A percentile compares a stretch with the other conserved stretches of the same genome.
Conservation (phyloP, 2,329 filamentous ascomycete species). For the Aspergillus persii region DNA sequence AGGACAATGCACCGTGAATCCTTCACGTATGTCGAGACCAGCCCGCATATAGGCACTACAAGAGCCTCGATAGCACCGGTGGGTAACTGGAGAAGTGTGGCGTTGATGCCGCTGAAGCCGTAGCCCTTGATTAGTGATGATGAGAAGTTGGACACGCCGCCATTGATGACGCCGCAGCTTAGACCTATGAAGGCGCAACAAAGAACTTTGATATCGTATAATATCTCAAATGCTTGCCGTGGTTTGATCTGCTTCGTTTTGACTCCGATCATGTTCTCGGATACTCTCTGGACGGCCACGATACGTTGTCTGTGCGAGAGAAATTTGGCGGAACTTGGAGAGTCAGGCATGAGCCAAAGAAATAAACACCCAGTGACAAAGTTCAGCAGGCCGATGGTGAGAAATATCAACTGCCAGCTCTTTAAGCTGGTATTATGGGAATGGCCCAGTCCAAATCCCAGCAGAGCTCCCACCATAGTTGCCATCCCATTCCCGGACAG, state of each 20-base stretch:
- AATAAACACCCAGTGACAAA: slow-evolving; percentile 42
- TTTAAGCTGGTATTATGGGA: slow-evolving; percentile 24
- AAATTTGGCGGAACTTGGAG: slow-evolving; percentile 39
- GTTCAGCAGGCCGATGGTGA: slow-evolving; percentile 45
- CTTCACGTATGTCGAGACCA: slow-evolving; percentile 44
- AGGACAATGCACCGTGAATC: slow-evolving; percentile 38
- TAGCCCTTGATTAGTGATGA: slow-evolving; percentile 48
- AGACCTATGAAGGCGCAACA: slow-evolving; percentile 43
- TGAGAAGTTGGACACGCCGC: slow-evolving; percentile 50
- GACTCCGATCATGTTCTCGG: slow-evolving; percentile 43
- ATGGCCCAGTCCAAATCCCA: slow-evolving; percentile 37
- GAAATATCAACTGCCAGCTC: slow-evolving; percentile 43
- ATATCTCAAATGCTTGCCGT: slow-evolving; percentile 39
- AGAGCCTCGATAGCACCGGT: slow-evolving; percentile 34
- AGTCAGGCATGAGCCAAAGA: slow-evolving; percentile 38
- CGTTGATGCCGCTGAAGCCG: slow-evolving; percentile 30
- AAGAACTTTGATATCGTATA: slow-evolving; percentile 39
- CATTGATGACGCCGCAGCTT: slow-evolving; percentile 49
- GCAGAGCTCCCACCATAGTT: slow-evolving; percentile 37
- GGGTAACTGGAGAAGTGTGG: slow-evolving; percentile 35
- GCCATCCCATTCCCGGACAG: slow-evolving; percentile 38
- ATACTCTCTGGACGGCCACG: slow-evolving; percentile 41
- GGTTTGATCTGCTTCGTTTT: slow-evolving; percentile 37
- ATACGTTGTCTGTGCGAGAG: slow-evolving; percentile 39
- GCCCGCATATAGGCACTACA: slow-evolving; percentile 37